These are phyloP conservation scores for Cadophora malorum DNA, from an alignment of 2,329 filamentous ascomycete species.

Conservation along the genomic window DNA sequence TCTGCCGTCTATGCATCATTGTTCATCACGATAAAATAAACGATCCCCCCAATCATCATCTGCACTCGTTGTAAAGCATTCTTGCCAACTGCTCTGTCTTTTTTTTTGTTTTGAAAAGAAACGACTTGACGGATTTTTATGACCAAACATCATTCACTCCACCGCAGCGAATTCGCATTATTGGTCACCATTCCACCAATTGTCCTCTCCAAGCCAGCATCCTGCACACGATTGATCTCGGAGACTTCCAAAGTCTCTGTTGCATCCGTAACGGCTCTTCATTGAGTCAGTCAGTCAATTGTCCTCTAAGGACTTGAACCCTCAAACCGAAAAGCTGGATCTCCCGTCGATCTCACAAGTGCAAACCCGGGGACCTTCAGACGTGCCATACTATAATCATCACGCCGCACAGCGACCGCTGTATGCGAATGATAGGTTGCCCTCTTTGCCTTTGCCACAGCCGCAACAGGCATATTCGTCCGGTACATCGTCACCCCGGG, in stretches of 20 bases:
- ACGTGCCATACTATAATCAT: constrained; percentile 73
- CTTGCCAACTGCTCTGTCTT: constrained; percentile 24
- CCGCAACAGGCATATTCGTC: constrained; percentile 69
- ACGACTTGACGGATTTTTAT: constrained; percentile 32
- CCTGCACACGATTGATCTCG: constrained; percentile 8
- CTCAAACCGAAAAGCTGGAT: constrained; percentile 88
- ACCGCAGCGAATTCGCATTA: constrained; percentile 24
- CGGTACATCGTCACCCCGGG: constrained; percentile 76
- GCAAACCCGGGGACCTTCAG: constrained; percentile 78
- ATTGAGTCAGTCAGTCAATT: constrained; percentile 38
- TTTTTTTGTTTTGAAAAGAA: constrained; percentile 23
- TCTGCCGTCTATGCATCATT: constrained; percentile 41
- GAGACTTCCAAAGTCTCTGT: constrained; percentile 23
- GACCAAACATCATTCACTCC: constrained; percentile 30
- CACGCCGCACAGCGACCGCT: constrained; percentile 68
- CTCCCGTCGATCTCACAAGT: constrained; percentile 85
- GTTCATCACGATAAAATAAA: constrained; percentile 40
- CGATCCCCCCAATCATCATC: constrained; percentile 32
- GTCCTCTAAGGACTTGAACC: constrained; percentile 43
- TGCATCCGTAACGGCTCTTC: constrained; percentile 32
- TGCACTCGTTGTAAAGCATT: constrained; percentile 39
- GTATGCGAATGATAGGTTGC: constrained; percentile 76
- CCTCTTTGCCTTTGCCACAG: constrained; percentile 72
- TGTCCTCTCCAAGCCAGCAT: constrained; percentile 11
- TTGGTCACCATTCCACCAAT: constrained; percentile 1